Conservation (phyloP, 2,329 filamentous ascomycete species). For the Paracoccidioides lutzii region DNA sequence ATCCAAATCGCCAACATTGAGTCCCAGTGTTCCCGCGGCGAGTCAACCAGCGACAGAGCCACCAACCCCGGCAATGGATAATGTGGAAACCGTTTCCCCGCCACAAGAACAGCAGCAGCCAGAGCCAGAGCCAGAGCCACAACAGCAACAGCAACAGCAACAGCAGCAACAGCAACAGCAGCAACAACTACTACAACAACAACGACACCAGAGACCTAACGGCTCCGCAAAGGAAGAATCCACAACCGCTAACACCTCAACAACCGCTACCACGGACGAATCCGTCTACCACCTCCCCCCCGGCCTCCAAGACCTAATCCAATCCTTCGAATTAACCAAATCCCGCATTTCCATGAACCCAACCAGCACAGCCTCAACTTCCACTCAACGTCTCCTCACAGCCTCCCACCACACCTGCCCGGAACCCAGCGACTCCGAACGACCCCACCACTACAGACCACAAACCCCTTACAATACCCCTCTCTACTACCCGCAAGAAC, state of each 20-base stretch:
- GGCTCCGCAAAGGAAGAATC: slow-evolving; percentile 39
- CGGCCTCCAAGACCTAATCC: slow-evolving; percentile 75
- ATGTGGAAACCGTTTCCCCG: slow-evolving; percentile 24
- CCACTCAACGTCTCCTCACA: slow-evolving; percentile 60
- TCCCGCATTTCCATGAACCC: slow-evolving; percentile 48
- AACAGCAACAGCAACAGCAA: not conserved
- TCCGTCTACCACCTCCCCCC: slow-evolving; percentile 87
- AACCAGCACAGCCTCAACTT: slow-evolving; percentile 31
- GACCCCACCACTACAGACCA: slow-evolving; percentile 71
- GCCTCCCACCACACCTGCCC: slow-evolving; percentile 62
- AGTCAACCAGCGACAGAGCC: slow-evolving; percentile 30
- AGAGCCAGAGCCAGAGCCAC: too few species aligned
- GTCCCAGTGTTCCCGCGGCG: slow-evolving; percentile 32
- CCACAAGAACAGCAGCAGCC: slow-evolving; percentile 14
- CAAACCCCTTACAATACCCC: slow-evolving; percentile 67
- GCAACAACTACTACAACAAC: too few species aligned
- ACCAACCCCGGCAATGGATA: slow-evolving; percentile 36
- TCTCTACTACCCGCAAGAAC: slow-evolving; percentile 81
- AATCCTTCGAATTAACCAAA: slow-evolving; percentile 78
- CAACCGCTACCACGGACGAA: slow-evolving; percentile 48
- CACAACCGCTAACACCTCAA: slow-evolving; percentile 22
- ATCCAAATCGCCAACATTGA: slow-evolving; percentile 41
- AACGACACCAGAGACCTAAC: slow-evolving; percentile 28
- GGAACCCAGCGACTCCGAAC: slow-evolving; percentile 65
- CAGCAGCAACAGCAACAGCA: slow-evolving; percentile 1